Conservation (phyloP, 2,329 filamentous ascomycete genomes). For the Didymella segeticola region DNA sequence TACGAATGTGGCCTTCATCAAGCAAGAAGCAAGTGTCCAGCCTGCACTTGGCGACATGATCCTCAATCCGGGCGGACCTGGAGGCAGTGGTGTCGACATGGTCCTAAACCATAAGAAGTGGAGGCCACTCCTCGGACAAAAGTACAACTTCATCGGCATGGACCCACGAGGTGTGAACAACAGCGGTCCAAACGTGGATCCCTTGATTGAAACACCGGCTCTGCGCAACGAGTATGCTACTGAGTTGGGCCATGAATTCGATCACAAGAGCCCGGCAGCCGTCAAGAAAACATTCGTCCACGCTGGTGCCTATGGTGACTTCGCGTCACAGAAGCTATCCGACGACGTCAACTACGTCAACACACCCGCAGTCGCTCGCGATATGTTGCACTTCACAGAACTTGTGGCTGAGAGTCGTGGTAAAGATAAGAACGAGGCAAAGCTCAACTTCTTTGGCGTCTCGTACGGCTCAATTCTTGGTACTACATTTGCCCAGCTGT, state of each 20-base stretch:
- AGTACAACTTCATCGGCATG: slow-evolving; percentile 46
- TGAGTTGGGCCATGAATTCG: slow-evolving; percentile 15
- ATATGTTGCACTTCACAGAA: background rate
- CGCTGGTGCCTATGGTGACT: slow-evolving; percentile 28
- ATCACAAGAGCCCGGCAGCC: slow-evolving; percentile 30
- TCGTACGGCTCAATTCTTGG: slow-evolving; percentile 58
- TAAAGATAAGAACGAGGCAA: slow-evolving; percentile 29
- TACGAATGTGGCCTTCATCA: slow-evolving; percentile 24
- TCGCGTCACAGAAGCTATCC: slow-evolving; percentile 13
- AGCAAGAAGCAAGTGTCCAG: slow-evolving; percentile 10
- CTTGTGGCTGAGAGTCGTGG: background rate
- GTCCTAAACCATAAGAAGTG: slow-evolving; percentile 6
- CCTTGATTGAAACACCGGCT: slow-evolving; percentile 13
- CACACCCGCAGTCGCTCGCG: background rate
- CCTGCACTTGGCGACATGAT: slow-evolving; percentile 22
- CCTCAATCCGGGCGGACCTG: slow-evolving; percentile 34
- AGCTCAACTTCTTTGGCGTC: slow-evolving; percentile 50
- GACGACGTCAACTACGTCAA: background rate
- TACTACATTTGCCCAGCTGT: slow-evolving; percentile 55
- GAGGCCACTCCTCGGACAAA: background rate
- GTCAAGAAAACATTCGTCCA: slow-evolving; percentile 42
- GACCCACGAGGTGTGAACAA: slow-evolving; percentile 40
- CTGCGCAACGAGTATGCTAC: slow-evolving; percentile 17
- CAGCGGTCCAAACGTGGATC: slow-evolving; percentile 18
- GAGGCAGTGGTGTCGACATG: slow-evolving; percentile 39